Percentiles rank a stretch among this genome's conserved stretches.
Conservation (phyloP, 495 filamentous ascomycete species). For the Penicillium macrosclerotiorum region DNA sequence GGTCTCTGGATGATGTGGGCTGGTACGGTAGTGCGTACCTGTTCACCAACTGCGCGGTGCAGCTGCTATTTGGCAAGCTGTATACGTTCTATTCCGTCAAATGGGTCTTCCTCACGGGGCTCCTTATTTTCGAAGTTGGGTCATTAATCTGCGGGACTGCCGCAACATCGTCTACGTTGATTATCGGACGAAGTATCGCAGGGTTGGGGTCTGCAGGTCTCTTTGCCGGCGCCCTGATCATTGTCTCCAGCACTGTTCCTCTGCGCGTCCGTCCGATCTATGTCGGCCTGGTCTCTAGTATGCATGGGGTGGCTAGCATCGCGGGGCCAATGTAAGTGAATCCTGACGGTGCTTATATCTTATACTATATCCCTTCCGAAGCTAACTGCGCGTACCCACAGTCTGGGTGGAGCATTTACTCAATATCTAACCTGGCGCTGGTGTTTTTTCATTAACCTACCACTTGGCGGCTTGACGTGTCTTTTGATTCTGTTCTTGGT, state of each 20-base stretch:
- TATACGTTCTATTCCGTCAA: conserved; percentile 60
- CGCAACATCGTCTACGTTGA: conserved; percentile 59
- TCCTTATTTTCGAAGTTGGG: conserved; percentile 69
- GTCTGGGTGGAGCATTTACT: conserved; percentile 54
- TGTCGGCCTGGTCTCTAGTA: conserved; percentile 62
- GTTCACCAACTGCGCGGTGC: conserved; percentile 56
- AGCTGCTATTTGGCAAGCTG: conserved; percentile 43
- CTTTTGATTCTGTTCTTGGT: conserved; percentile 45
- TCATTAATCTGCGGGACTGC: conserved; percentile 67
- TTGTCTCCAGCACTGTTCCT: conserved; percentile 59
- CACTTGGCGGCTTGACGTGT: conserved; percentile 57
- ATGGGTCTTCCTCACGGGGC: conserved; percentile 55
- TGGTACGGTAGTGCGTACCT: conserved; percentile 52
- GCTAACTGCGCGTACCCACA: too few relatives aligned
- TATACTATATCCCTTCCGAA: too few relatives aligned
- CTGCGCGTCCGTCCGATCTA: conserved; percentile 55
- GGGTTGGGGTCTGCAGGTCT: conserved; percentile 65
- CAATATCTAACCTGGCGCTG: conserved; percentile 67
- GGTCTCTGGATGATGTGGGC: too few relatives aligned
- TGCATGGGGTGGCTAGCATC: conserved; percentile 67
- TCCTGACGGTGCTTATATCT: too few relatives aligned
- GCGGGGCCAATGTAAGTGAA: conserved; percentile 69
- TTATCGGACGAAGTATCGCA: conserved; percentile 71
- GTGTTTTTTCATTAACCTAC: conserved; percentile 79
- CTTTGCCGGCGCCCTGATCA: conserved; percentile 66